phyloP scores from a whole-genome alignment of 2,329 filamentous ascomycete genomes.

The Anthostomella pinea region DNA sequence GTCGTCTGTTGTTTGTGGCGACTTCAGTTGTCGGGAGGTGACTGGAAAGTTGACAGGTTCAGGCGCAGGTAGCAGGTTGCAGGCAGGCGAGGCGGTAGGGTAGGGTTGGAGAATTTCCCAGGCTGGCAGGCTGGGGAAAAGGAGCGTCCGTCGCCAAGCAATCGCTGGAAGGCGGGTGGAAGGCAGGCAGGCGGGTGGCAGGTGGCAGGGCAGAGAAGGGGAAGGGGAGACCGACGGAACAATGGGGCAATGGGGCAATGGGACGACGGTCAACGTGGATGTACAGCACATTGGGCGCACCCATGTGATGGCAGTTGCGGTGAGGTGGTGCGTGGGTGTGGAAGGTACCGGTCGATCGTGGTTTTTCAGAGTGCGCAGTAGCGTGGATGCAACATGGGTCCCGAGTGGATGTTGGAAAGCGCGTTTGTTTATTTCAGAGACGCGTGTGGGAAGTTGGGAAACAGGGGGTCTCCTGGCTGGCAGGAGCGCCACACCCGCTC shows the following conservation, averaged over 20 bases:
- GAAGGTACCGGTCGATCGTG: too few relatives aligned
- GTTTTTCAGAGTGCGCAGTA: not conserved
- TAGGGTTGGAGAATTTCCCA: too few relatives aligned
- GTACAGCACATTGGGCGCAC: too few relatives aligned
- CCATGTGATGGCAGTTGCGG: too few relatives aligned
- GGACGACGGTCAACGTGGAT: too few relatives aligned
- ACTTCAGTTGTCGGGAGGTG: not conserved
- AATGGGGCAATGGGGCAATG: too few relatives aligned
- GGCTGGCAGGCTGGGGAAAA: too few relatives aligned
- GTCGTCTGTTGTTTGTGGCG: slow-evolving; percentile 1
- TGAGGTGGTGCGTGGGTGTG: too few relatives aligned
- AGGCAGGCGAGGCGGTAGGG: too few relatives aligned
- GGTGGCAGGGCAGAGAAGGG: not conserved
- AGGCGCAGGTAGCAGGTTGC: not conserved
- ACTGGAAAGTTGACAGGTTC: not conserved
- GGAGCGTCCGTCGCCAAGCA: too few relatives aligned
- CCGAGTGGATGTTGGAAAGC: not conserved
- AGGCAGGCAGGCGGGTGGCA: not conserved
- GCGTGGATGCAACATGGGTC: not conserved
- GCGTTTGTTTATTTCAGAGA: slow-evolving; percentile 1
- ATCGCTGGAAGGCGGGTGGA: too few relatives aligned
- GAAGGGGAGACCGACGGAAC: not conserved
- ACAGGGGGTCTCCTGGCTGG: too few relatives aligned
- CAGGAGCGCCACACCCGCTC: not conserved
- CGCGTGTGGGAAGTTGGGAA: not conserved